These are phyloP conservation scores for Yarrowia alimentaria DNA, from an alignment of 805 yeast species.

Conservation along the genomic window DNA sequence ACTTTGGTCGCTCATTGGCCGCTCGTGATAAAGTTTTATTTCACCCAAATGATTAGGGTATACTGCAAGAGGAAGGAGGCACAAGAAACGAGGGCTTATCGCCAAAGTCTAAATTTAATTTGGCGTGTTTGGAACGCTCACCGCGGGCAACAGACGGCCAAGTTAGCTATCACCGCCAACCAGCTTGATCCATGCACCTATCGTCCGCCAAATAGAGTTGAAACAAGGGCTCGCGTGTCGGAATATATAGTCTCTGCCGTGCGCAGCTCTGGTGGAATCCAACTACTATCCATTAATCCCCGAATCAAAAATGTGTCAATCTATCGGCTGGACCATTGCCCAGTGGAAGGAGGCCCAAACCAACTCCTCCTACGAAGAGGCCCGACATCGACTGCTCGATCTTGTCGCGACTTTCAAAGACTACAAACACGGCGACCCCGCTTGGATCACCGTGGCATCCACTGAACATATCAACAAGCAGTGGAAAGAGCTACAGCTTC, in stretches of 20 bases:
- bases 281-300: background rate
- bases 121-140: background rate
- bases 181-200: too few species aligned
- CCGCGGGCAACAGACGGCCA: conserved; percentile 15
- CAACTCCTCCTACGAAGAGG: conserved; percentile 58
- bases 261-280: too few species aligned
- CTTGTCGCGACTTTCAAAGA: conserved; percentile 38
- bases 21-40: too few species aligned
- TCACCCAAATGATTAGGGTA: too few species aligned
- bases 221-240: too few species aligned
- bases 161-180: conserved; percentile 1
- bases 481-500: conserved; percentile 27
- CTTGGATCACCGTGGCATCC: conserved; percentile 84
- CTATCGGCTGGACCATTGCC: conserved; percentile 71
- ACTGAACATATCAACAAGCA: conserved; percentile 49
- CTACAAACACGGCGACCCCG: conserved; percentile 58
- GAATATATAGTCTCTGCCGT: background rate
- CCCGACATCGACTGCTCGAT: conserved; percentile 49
- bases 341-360: conserved; percentile 76
- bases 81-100: conserved; percentile 1
- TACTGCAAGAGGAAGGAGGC: too few species aligned
- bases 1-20: too few species aligned
- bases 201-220: conserved; percentile 1
- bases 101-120: background rate
- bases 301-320: conserved; percentile 32